A percentile compares a stretch with the other conserved stretches of the same genome.
Conservation (phyloP, 768 basidiomycete genomes). For the Podaxis sp. region DNA sequence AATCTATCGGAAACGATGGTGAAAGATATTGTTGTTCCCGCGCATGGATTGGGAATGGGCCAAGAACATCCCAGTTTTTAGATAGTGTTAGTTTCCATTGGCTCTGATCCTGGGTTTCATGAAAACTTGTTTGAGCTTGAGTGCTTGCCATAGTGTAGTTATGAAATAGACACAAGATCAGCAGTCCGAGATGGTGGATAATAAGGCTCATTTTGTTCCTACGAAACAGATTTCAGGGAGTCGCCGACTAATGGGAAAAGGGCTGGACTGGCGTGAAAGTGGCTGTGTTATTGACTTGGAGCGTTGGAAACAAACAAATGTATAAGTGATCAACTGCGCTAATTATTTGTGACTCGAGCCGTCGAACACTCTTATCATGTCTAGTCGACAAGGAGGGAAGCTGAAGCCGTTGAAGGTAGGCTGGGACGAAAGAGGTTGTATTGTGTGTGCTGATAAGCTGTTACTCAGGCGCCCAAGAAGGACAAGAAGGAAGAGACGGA, state of each 20-base stretch:
- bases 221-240: background rate
- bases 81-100: slow-evolving; percentile 28
- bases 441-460: slow-evolving; percentile 10
- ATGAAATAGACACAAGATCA: background rate
- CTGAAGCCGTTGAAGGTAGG: slow-evolving; percentile 82
- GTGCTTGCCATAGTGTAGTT: background rate
- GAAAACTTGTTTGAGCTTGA: background rate
- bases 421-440: slow-evolving; percentile 3
- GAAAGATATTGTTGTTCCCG: slow-evolving; percentile 83
- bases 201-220: background rate
- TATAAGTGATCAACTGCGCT: background rate
- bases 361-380: slow-evolving; percentile 37
- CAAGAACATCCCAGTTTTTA: slow-evolving; percentile 55
- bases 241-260: background rate
- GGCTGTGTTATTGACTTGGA: slow-evolving; percentile 6
- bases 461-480: slow-evolving; percentile 76
- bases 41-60: slow-evolving; percentile 83
- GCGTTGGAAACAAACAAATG: slow-evolving; percentile 3
- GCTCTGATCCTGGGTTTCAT: background rate
- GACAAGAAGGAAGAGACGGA: slow-evolving; percentile 71
- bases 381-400: slow-evolving; percentile 80
- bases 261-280: background rate
- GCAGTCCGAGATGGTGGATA: background rate
- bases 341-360: slow-evolving; percentile 14
- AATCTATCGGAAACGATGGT: slow-evolving; percentile 68